Base-by-base conservation (phyloP, 2,329 filamentous ascomycete genomes). In the Hymenoscyphus fructigenus region DNA sequence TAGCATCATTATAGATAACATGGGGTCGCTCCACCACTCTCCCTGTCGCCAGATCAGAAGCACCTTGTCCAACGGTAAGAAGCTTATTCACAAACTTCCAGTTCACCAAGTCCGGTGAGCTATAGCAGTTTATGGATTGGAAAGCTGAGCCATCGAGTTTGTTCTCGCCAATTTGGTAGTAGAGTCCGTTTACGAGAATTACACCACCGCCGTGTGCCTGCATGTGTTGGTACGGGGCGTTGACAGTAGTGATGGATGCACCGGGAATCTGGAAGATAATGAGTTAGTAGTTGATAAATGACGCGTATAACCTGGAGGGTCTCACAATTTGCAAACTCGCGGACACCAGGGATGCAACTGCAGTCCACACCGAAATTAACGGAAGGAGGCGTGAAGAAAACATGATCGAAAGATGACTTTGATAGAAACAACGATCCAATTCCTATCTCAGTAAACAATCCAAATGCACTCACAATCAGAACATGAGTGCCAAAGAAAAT, bases 161-260 rank as follows among this genome's bases (percentile, higher is more conserved):
- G 76, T 91, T 88, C 74, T 91, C 88, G 17, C 89, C 89, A 38
- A 90, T 84, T 77, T 87, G 82, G 77, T 91, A 91, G 78, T 86
- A 91, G 0, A 81, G 83, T 10, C 78, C 79, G 55, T 81, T 79
- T 1, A 84, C 83, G 69, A 84, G 79, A 71, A 88, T 82, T n/a
- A 90, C 79, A 50, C 87, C 87, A 1, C 83, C 85, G 1, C 88
- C 88, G 70, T 90, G 88, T 0, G 88, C 88, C 78, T 90, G 87
- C 2, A 91, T 79, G 68, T 88, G 85, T 36, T 83, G 80, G 59
- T 83, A 79, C 0, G 61, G 61, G 5, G 70, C 70, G 12, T 73
- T 73, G 47, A 68, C 69, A 12, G 72, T 67, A 1, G 74, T 75
- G 56, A 69, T 69, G 17, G 74, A 74, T 63, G 74, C 71, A 5